Evolutionary conservation across 2,329 filamentous ascomycete species (phyloP), one percentile per base, ranked within the genome.

Genomic region (Uncinocarpus reesii): DNA sequence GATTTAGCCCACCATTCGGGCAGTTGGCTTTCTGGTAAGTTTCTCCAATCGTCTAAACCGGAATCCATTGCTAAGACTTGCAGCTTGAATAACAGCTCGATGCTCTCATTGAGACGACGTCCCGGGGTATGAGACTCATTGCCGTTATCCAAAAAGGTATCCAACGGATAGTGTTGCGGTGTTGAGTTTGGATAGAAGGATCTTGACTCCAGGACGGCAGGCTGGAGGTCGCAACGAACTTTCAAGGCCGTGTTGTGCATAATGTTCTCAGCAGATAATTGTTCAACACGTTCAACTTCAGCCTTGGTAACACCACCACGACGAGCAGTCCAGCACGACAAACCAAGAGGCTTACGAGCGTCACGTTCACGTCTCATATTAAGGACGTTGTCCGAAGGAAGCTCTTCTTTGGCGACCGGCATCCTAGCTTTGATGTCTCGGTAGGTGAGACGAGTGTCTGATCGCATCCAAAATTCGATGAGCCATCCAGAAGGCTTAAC

Each of bases 401-500:
- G 51, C 7, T 53, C 21, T 1, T 36, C 31, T 7, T 26, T 16
- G 1, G 50, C 36, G 13, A 47, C 58, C n/a, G 48, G 44, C 61
- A 63, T 63, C 7, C 61, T 53, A 4, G 57, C 58, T 18, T 58
- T 57, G 41, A 63, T 59, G 38, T 63, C 61, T 15, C 52, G 38
- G 49, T 61, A 62, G 1, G 53, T 57, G 20, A 63, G 50, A 3
- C 60, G 56, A 2, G 44, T 35, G 36, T 63, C 61, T 2, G 56
- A 54, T 4, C 60, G 54, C 51, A 57, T 56, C 61, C 61, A 63
- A 49, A 54, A 62, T 45, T 63, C 61, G 31, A 63, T 47, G 1
- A 63, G 51, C 61, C 61, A 63, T 5, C 49, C 58, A 1, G 53
- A 21, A 4, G 57, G 53, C 1, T 53, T 52, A n/a, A 52, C 34